A percentile compares a stretch with the other conserved stretches of the same genome.
Conservation (phyloP, 2,329 filamentous ascomycete species). For the Raffaelea albimanens region DNA sequence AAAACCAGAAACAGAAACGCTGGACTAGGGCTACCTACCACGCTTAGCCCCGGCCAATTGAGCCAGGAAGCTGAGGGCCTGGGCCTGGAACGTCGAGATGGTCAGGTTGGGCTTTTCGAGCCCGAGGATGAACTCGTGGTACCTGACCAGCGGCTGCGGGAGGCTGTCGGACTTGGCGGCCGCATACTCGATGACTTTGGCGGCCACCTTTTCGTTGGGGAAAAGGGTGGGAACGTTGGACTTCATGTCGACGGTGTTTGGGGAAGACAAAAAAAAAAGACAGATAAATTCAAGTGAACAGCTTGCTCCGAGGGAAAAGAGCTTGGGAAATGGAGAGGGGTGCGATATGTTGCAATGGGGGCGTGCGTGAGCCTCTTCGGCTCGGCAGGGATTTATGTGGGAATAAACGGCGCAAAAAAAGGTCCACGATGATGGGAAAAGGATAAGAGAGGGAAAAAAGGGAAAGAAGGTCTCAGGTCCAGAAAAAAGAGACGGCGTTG, state of each 20-base stretch:
- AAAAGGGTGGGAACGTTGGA: constrained; percentile 29
- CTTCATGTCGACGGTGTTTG: constrained; percentile 23
- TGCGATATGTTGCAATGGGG: too few relatives aligned
- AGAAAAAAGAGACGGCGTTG: too few relatives aligned
- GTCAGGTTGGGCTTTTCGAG: constrained; percentile 13
- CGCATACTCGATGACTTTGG: constrained; percentile 33
- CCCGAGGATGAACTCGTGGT: constrained; percentile 24
- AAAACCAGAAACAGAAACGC: too few relatives aligned
- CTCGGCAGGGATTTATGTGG: too few relatives aligned
- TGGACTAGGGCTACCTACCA: too few relatives aligned
- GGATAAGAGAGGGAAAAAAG: not conserved
- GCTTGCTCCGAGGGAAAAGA: not conserved
- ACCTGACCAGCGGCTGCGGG: constrained; percentile 30
- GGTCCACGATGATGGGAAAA: not conserved
- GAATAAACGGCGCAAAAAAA: not conserved
- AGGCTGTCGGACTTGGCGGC: constrained; percentile 30
- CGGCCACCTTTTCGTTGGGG: constrained; percentile 29
- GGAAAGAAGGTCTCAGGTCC: not conserved
- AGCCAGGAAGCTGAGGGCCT: constrained; percentile 26
- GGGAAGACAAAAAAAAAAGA: too few relatives aligned
- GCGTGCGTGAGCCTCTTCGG: too few relatives aligned
- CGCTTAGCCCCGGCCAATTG: constrained; percentile 28
- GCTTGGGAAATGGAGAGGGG: too few relatives aligned
- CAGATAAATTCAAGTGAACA: not conserved
- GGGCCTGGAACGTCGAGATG: constrained; percentile 18